Conservation (phyloP, 768 basidiomycete species). For the Boletus sp. region DNA sequence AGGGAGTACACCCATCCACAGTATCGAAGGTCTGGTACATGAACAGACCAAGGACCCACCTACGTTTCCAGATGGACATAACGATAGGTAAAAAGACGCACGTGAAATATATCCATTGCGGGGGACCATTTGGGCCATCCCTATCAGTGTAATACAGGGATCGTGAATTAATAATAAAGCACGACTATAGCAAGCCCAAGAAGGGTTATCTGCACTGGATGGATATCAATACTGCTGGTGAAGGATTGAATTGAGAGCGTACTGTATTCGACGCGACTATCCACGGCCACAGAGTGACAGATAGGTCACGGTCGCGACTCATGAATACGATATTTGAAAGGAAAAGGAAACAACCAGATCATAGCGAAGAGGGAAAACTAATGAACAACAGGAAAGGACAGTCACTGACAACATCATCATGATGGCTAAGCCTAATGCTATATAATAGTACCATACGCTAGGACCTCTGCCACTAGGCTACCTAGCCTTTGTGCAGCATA, state of each 20-base stretch:
- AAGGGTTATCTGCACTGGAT: slow-evolving; percentile 73
- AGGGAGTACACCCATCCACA: slow-evolving; percentile 68
- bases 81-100: slow-evolving; percentile 36
- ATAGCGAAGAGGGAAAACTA: background rate
- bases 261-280: slow-evolving; percentile 90
- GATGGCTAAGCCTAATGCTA: no score
- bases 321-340: background rate
- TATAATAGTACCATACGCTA: no score
- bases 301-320: slow-evolving; percentile 51
- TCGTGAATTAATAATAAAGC: slow-evolving; percentile 79
- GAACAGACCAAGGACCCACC: slow-evolving; percentile 88
- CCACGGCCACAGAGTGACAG: slow-evolving; percentile 81
- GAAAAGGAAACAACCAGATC: background rate
- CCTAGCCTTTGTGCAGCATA: no score
- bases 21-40: slow-evolving; percentile 88
- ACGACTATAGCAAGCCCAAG: slow-evolving; percentile 80
- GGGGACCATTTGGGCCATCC: slow-evolving; percentile 59
- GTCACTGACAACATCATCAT: background rate
- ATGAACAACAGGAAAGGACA: no score
- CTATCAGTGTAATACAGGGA: slow-evolving; percentile 71
- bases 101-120: slow-evolving; percentile 91
- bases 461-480: background rate
- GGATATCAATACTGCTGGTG: background rate
- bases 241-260: slow-evolving; percentile 25
- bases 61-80: slow-evolving; percentile 29